Conservation (phyloP, 192 early-diverging fungal species). For the Coemansia sp. region DNA sequence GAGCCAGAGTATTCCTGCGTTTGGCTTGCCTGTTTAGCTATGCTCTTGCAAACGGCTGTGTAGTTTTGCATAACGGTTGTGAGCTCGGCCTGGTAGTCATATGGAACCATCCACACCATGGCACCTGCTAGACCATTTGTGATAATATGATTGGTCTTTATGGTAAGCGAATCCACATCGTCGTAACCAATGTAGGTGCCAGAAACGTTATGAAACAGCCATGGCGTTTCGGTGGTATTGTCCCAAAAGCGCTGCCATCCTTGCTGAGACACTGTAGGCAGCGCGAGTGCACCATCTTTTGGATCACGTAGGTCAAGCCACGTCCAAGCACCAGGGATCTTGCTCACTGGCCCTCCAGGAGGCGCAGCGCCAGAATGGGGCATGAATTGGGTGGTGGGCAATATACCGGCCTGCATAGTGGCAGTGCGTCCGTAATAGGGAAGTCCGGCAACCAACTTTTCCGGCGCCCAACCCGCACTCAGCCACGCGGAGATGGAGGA, state of each 20-base stretch:
- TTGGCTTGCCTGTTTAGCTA: slow-evolving; percentile 15
- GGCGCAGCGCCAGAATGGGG: slow-evolving; percentile 29
- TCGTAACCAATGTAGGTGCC: slow-evolving; percentile 71
- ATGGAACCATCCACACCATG: slow-evolving; percentile 71
- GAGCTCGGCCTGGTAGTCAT: slow-evolving; percentile 63
- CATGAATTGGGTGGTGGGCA: slow-evolving; percentile 37
- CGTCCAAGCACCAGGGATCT: slow-evolving; percentile 50
- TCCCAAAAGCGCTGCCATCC: slow-evolving; percentile 72
- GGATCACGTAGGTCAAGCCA: slow-evolving; percentile 48
- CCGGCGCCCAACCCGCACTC: slow-evolving; percentile 56
- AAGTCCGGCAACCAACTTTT: slow-evolving; percentile 65
- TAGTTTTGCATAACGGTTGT: slow-evolving; percentile 39
- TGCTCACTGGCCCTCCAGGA: slow-evolving; percentile 39
- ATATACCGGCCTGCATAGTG: slow-evolving; percentile 9
- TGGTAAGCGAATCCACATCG: slow-evolving; percentile 60
- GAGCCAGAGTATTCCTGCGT: not conserved
- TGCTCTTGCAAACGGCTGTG: slow-evolving; percentile 21
- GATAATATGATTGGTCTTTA: slow-evolving; percentile 60
- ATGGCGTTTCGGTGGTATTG: slow-evolving; percentile 63
- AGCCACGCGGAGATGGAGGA: slow-evolving; percentile 58
- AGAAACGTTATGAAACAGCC: slow-evolving; percentile 64
- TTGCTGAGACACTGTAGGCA: slow-evolving; percentile 16
- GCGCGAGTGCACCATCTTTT: slow-evolving; percentile 28
- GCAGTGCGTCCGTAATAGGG: slow-evolving; percentile 64
- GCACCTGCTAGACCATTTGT: slow-evolving; percentile 58